A percentile compares a stretch with the other conserved stretches of the same genome.
These are phyloP conservation scores for Boechera retrofracta DNA, from an alignment of 345 rosid genomes.

Conservation along the genomic window DNA sequence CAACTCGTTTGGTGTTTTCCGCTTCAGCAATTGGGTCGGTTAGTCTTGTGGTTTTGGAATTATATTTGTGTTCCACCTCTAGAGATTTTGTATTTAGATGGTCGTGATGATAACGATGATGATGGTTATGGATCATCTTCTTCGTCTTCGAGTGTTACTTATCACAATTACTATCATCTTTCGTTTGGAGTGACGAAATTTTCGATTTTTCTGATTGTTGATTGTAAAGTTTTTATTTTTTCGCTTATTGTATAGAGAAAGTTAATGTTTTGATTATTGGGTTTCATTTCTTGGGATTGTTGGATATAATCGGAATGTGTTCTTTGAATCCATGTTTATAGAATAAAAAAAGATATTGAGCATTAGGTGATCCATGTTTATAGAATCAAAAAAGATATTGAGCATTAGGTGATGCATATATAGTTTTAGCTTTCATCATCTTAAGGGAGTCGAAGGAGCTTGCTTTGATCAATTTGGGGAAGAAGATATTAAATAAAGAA, in stretches of 20 bases:
- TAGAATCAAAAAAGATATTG: neutral
- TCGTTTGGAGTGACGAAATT: constrained; percentile 37
- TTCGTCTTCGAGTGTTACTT: constrained; percentile 23
- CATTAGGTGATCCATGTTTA: neutral
- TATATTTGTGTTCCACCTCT: constrained; percentile 71
- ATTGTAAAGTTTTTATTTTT: constrained; percentile 26
- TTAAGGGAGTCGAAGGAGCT: constrained; percentile 8
- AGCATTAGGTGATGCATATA: neutral
- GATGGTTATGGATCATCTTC: constrained; percentile 34
- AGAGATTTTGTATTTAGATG: constrained; percentile 49
- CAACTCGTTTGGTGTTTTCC: constrained; percentile 75
- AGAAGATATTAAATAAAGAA: too few relatives aligned
- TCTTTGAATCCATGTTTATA: neutral
- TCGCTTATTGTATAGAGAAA: neutral
- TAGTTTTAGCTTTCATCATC: neutral
- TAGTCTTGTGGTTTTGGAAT: constrained; percentile 71
- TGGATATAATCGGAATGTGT: constrained; percentile 2
- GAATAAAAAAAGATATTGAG: neutral
- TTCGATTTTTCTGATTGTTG: neutral
- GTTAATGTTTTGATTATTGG: neutral
- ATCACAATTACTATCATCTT: constrained; percentile 43
- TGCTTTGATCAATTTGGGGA: neutral
- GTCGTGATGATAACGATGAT: constrained; percentile 19
- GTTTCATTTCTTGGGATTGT: constrained; percentile 3
- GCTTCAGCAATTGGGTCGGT: constrained; percentile 70